Evolutionary conservation across 1,139 yeast genomes (phyloP).

Genomic region (Wickerhamomyces sp.): DNA sequence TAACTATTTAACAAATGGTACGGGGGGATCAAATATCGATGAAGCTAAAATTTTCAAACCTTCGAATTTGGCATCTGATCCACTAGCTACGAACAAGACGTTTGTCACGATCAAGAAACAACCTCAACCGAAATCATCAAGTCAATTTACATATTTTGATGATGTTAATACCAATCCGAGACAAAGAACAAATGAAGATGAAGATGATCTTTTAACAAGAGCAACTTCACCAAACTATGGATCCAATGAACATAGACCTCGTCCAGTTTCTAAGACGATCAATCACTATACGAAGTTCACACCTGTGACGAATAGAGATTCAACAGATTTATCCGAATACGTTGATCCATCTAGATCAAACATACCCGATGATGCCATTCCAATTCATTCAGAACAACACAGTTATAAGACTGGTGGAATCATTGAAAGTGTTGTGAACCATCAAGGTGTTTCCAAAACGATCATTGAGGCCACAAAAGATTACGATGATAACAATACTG

Average conservation of each 20-base stretch:
- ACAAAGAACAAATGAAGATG: neutral
- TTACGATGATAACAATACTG: conserved; percentile 20
- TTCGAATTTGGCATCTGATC: conserved; percentile 76
- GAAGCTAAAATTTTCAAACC: conserved; percentile 35
- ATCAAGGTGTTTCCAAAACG: conserved; percentile 82
- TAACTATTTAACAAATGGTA: no score
- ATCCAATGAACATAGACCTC: conserved; percentile 6
- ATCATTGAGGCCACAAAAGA: conserved; percentile 53
- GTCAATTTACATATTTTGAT: conserved; percentile 15
- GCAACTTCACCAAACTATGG: conserved; percentile 20
- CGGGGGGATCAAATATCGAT: no score
- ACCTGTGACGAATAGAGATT: conserved; percentile 7
- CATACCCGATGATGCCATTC: neutral
- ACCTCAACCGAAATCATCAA: conserved; percentile 15
- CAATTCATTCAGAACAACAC: conserved; percentile 13
- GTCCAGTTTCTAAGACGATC: conserved; percentile 2
- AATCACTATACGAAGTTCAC: conserved; percentile 12
- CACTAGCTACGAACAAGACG: conserved; percentile 64
- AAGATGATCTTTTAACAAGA: conserved; percentile 7
- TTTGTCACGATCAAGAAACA: conserved; percentile 66
- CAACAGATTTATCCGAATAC: conserved; percentile 17
- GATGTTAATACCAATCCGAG: conserved; percentile 10
- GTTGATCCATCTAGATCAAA: neutral
- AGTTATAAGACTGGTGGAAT: conserved; percentile 55
- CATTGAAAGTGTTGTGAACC: conserved; percentile 77